A percentile compares a stretch with the other conserved stretches of the same genome.
These are phyloP conservation scores for Pseudognaphalium luteoalbum DNA, from an alignment of 129 eudicot species.

Conservation along the genomic window DNA sequence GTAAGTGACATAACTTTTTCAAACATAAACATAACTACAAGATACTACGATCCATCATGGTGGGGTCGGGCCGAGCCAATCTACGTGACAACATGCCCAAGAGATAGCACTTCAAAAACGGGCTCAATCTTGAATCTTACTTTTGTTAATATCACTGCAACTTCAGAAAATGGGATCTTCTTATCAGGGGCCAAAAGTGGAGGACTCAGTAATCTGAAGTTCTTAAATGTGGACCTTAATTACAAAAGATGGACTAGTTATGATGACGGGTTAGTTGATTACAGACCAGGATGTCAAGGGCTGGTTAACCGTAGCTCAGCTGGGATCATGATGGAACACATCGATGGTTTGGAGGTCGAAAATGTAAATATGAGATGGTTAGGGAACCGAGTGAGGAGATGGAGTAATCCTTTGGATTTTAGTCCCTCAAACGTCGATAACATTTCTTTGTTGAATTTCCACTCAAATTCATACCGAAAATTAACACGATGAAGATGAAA, in stretches of 20 bases:
- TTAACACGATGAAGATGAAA: not conserved
- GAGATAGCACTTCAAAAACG: slow-evolving; percentile 48
- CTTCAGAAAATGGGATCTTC: slow-evolving; percentile 89
- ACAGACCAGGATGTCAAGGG: slow-evolving; percentile 90
- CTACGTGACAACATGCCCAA: slow-evolving; percentile 85
- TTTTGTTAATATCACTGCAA: slow-evolving; percentile 74
- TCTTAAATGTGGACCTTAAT: slow-evolving; percentile 61
- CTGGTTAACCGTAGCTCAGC: slow-evolving; percentile 78
- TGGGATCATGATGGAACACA: slow-evolving; percentile 83
- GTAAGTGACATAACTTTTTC: slow-evolving; percentile 80
- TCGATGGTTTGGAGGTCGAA: slow-evolving; percentile 64
- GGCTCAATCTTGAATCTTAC: slow-evolving; percentile 66
- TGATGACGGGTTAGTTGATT: slow-evolving; percentile 72
- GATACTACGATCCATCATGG: slow-evolving; percentile 93
- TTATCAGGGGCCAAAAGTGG: slow-evolving; percentile 79
- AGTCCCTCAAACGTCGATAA: slow-evolving; percentile 77
- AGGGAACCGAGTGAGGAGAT: slow-evolving; percentile 42
- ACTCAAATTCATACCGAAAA: slow-evolving; percentile 46
- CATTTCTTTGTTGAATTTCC: slow-evolving; percentile 55
- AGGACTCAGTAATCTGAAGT: slow-evolving; percentile 52
- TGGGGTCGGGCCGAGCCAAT: slow-evolving; percentile 99
- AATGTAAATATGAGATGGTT: slow-evolving; percentile 84
- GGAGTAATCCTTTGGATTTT: slow-evolving; percentile 90
- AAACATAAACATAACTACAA: slow-evolving; percentile 81
- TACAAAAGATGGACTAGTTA: slow-evolving; percentile 86